Evolutionary conservation across 768 basidiomycete genomes (phyloP), one percentile per base, ranked within the genome.

Genomic region (Daedaleopsis nitida): DNA sequence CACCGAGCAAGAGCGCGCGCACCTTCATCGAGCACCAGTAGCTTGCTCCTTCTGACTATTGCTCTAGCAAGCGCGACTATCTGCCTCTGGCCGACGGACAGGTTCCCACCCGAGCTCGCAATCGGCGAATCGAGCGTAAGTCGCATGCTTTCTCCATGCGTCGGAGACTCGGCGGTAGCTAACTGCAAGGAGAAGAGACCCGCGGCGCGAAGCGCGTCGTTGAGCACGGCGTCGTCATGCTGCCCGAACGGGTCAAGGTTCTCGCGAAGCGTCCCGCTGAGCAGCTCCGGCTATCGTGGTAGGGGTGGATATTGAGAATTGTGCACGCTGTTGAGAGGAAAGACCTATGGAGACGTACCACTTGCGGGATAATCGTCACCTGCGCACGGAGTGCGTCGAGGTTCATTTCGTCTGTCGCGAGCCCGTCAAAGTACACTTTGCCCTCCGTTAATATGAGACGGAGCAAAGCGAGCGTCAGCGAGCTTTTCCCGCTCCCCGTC

Each of bases 311-410:
- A 1, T 14, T 5, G n/a, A 12, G 7, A 16, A 11, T 7, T 48
- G n/a, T 23, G 49, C 37, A 45, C 2, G 11, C 11, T 4, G 10
- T 12, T 5, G 9, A 65, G 32, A 65, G 57, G 11, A 1, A 13
- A 11, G 47, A 23, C 21, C 2, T 2, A 21, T 16, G 56, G 17
- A 52, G 13, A 66, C 81, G 68, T 59, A 83, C 82, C 52, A 77
- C 70, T 69, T 86, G 85, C 3, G 85, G 85, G 37, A 86, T 85
- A 68, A 85, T 84, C 35, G 85, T 86, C 52, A 86, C 79, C 55
- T 78, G 77, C 0, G 78, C 75, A 5, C 86, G 74, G 11, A 86
- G 73, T 10, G 77, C 78, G 50, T 85, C 77, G 4, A 86, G 73
- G 69, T 86, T 86, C 69, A 86, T 70, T 0, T 71, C 66, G 60